Base-by-base conservation (phyloP, 2,329 filamentous ascomycete species). In the Epichloe scottii region DNA sequence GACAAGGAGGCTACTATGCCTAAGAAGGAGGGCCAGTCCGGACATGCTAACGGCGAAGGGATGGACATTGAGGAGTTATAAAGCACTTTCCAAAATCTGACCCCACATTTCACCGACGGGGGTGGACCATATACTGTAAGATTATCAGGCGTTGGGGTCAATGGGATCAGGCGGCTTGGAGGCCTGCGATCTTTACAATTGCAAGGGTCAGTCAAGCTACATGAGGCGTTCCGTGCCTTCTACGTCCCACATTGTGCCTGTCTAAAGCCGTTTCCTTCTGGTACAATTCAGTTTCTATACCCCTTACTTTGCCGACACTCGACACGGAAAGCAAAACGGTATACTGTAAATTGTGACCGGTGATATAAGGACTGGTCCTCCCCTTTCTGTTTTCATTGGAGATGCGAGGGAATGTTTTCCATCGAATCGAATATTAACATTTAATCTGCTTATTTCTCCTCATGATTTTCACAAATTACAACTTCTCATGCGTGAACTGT, bases 1-100 rank as follows among this genome's bases (percentile, higher is more conserved):
- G 93, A 97, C 74, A 97, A 97, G 74, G 93, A 98, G 69, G 93
- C 93, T 3, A 93, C 89, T 5, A 87, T 95, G 69, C 88, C 91
- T 19, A 84, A 80, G 66, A 84, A 84, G 69, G 77, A 85, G 53
- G 65, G 63, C 35, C 63, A 72, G 38, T 75, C 77, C 57, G 76
- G 74, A 37, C 67, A 71, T 49, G 64, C 67, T n/a, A 77, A 77
- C 52, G 78, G 72, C 15, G 77, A 83, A 46, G 65, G 73, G 52
- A 88, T 89, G 84, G 85, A 88, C 14, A 76, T 82, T 44, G 85
- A 89, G 60, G 72, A 75, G 57, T 49, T 46, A 45, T 52, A 47
- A 41, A 46, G 40, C 19, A 8, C 23, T 41, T 30, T 37, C 14
- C n/a, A 39, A 26, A 14, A 15, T 14, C 50, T 46, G 42, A 56